Percentiles rank a stretch among this genome's conserved stretches.
Conservation (phyloP, 2,329 filamentous ascomycete species). For the Hypoxylon sp. region DNA sequence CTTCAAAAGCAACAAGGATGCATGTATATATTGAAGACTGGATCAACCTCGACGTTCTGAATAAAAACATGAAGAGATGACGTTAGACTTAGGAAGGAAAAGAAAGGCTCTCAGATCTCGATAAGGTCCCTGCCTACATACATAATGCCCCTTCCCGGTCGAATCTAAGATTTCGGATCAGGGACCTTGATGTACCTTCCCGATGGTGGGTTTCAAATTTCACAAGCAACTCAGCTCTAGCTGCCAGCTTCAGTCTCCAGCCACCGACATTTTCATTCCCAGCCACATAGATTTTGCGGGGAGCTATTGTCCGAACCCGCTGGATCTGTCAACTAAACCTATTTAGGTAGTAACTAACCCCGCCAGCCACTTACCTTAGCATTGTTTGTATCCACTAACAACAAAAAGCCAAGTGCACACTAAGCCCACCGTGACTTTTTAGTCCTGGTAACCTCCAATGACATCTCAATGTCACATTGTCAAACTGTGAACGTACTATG, state of each 20-base stretch:
- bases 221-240: background rate
- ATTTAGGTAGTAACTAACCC: background rate
- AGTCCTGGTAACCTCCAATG: conserved; percentile 18
- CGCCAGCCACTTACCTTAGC: conserved; percentile 37
- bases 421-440: conserved; percentile 18
- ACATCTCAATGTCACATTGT: conserved; percentile 24
- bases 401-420: background rate
- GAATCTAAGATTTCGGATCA: conserved; percentile 36
- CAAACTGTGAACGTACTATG: conserved; percentile 11
- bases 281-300: conserved; percentile 35
- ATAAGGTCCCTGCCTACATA: conserved; percentile 11
- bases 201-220: conserved; percentile 5
- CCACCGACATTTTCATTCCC: conserved; percentile 28
- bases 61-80: conserved; percentile 8
- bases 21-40: background rate
- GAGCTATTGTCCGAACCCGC: conserved; percentile 4
- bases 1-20: background rate
- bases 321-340: conserved; percentile 10
- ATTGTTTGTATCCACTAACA: conserved; percentile 30
- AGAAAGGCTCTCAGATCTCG: conserved; percentile 17
- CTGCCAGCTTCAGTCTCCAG: conserved; percentile 22
- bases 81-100: conserved; percentile 5
- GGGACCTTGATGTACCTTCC: background rate
- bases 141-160: conserved; percentile 29
- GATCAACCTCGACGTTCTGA: background rate